Evolutionary conservation across 1,284 basidiomycete species (phyloP), one percentile per base, ranked within the genome.

Genomic region (Somion occarium): DNA sequence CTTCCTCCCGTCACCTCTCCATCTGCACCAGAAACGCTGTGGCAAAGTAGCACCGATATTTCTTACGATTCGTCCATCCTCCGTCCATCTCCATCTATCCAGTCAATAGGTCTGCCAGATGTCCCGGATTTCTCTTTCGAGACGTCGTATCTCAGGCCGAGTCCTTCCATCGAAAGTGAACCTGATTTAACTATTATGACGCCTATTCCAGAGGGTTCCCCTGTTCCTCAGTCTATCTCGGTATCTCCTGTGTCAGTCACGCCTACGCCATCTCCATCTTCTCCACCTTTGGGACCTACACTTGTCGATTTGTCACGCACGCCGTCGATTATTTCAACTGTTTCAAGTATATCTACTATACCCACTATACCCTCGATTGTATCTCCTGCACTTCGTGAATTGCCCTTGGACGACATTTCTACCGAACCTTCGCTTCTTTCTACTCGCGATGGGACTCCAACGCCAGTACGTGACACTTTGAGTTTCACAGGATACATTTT

Each of bases 61-160:
- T 84, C 86, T 0, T 90, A 84, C 55, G 85, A 88, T 30, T 86
- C 85, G 0, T 83, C 83, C 0, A 66, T 83, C 15, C 68, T 90
- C 19, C 71, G 71, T 9, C 82, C 86, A 0, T 87, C 85, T 0
- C 85, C 84, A 19, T 83, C 85, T 15, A 66, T 82, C 3, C 73
- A 74, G 45, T 82, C 83, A 0, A 58, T 80, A 20, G 77, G 75
- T 1, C 61, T 85, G 23, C 76, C 73, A 1, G 83, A 87, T 46
- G 78, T 74, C 1, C 69, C 65, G 2, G 86, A 88, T 56, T 67
- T 61, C 0, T 86, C 84, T 0, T 84, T 82, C 54, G 86, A 88
- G 49, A 73, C 73, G 5, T 73, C 71, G 1, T 66, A 71, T 56
- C 56, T 75, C 27, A 59, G 73, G 12, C 72, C 73, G 3, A 70